Evolutionary conservation across 805 yeast species (phyloP), one percentile per base, ranked within the genome.

Genomic region (Suhomyces prunicola): DNA sequence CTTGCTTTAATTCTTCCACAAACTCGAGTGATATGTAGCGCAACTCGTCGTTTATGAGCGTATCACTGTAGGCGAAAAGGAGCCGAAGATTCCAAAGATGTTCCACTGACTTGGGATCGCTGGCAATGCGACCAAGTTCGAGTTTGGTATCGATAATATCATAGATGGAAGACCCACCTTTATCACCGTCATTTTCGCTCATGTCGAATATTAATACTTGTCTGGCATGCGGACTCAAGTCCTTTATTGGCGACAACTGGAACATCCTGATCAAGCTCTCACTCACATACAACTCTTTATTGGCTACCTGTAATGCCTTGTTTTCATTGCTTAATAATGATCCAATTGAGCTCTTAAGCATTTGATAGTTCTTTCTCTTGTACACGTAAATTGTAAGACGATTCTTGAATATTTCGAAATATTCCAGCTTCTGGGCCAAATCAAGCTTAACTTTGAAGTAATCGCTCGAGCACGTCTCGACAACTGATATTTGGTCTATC

Each of bases 31-130:
- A 72, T 45, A 85, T 60, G 58, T 77, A 83, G 53, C 72, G 72
- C 58, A 78, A 62, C 5, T 74, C 74, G 31, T 68, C 70, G 12
- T 60, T 60, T 39, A 73, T 53, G 23, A 69, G 57, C 47, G 70
- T 67, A 51, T 86, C 89, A 41, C 81, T 76, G 68, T 75, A 87
- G 13, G 84, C 80, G 68, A 87, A 84, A 7, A 87, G 66, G 48
- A 87, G 64, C 54, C 80, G 79, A 53, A 87, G 66, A 58, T 84
- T 85, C 85, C 88, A 82, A 50, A 87, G 66, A 51, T 86, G 88
- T 47, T 85, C 86, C 4, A 74, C 57, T 1, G 67, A 62, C 10
- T 55, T 50, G 0, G 87, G 86, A 1, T 60, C 57, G 3, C 54
- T 53, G 1, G 82, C 82, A 60, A 80, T 66, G 2, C 63, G 62